Base-by-base conservation (phyloP, 108 stramenopile genomes). In the Seminavis robusta region DNA sequence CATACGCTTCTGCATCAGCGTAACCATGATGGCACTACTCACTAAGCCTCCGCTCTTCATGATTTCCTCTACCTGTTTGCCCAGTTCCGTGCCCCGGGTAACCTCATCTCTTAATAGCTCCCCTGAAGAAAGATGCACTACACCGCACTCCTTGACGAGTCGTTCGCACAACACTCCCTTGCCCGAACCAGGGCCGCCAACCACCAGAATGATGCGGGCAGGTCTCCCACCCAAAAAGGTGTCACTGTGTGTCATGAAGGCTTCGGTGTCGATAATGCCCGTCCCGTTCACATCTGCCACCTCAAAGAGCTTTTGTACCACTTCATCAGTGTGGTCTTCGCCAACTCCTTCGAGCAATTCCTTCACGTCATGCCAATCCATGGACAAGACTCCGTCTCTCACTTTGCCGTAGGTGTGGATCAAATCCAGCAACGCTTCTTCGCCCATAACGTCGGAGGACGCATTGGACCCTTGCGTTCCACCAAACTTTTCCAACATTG, bases 121-220 rank as follows among this genome's bases (percentile, higher is more conserved):
- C 29, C 96, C 96, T 27, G 84, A 85, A 4, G 77, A 80, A 29
- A 97, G 63, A 66, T 97, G 96, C 3, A 92, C 90, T 0, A 94
- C 86, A 26, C 88, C 87, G 49, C 86, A 87, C 52, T 83, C 72
- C 44, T 82, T 71, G 15, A 58, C 73, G 1, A 94, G 46, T 13
- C 80, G 52, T 19, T 79, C 77, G 43, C 80, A 74, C 23, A 89
- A 66, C 11, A 93, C 56, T 25, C 96, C 96, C 57, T 97, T 97
- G 33, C 96, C 96, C 5, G 80, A 74, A 24, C 94, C 96, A 1
- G 96, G 96, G 1, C 90, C 92, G 27, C 96, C 96, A 16, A 94
- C 90, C 3, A 97, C 89, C 26, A 97, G 67, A 33, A 97, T 80
- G 32, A 91, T 79, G 29, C 83, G 52, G 23, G 84, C 84, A 15